These are phyloP conservation scores for Tripidium arundinaceum DNA, from an alignment of 202 grass and related monocot species.

Conservation along the genomic window DNA sequence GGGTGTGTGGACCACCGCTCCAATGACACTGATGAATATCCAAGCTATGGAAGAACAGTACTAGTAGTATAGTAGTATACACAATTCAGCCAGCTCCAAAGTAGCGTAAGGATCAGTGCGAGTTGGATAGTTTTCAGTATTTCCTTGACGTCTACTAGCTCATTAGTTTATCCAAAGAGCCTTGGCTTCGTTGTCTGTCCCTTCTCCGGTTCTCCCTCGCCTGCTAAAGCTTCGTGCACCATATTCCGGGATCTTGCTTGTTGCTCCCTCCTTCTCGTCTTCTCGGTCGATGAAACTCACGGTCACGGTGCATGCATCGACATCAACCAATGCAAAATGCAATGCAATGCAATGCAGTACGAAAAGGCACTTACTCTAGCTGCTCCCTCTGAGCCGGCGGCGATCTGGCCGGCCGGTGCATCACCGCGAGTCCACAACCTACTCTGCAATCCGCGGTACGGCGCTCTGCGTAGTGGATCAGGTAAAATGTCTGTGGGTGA, in stretches of 20 bases:
- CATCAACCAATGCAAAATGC: not conserved
- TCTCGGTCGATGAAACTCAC: not conserved
- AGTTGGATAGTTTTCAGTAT: not conserved
- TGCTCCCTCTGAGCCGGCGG: not conserved
- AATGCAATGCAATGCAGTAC: not conserved
- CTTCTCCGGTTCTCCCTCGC: not conserved
- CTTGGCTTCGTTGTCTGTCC: not conserved
- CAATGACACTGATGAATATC: not conserved
- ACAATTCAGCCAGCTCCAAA: not conserved
- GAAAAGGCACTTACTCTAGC: not conserved
- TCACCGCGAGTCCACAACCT: not conserved
- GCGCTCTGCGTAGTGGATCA: not conserved
- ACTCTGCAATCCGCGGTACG: not conserved
- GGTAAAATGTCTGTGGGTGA: not conserved
- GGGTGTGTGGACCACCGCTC: not conserved
- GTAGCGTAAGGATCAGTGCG: not conserved
- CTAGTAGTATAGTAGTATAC: not conserved
- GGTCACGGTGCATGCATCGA: not conserved
- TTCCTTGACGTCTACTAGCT: not conserved
- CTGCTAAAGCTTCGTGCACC: not conserved
- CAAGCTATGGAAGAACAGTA: not conserved
- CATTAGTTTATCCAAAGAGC: not conserved
- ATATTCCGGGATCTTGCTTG: slow-evolving; percentile 1
- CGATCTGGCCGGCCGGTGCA: not conserved
- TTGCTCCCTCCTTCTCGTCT: not conserved